Conservation (phyloP, 2,329 filamentous ascomycete genomes). For the Fusarium sp. region DNA sequence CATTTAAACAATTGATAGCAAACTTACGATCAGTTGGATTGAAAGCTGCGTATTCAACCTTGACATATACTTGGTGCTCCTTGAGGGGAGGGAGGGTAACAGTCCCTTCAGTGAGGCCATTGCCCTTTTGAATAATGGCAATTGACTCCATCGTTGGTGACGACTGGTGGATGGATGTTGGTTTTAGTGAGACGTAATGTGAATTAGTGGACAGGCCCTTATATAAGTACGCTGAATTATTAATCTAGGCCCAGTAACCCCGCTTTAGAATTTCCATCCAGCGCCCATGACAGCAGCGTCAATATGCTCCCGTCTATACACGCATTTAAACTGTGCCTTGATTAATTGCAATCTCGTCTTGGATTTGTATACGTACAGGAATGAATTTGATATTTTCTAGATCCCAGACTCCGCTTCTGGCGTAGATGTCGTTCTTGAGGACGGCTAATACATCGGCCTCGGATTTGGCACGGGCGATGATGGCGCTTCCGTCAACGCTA, state of each 20-base stretch:
- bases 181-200: not conserved
- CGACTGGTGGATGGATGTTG: not conserved
- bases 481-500: not conserved
- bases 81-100: not conserved
- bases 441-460: not conserved
- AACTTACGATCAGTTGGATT: constrained; percentile 41
- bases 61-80: constrained; percentile 36
- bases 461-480: not conserved
- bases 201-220: not conserved
- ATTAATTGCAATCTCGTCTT: fast-evolving
- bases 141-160: not conserved
- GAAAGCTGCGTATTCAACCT: constrained; percentile 36
- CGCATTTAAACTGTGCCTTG: not conserved
- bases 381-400: not conserved
- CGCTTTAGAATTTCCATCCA: not conserved
- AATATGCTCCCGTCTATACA: not conserved
- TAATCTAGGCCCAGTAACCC: not conserved
- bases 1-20: fast-evolving
- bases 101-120: not conserved
- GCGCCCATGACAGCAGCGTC: not conserved
- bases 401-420: not conserved
- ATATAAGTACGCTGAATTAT: not conserved
- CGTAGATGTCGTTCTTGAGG: not conserved
- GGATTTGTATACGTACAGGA: not conserved
- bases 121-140: constrained; percentile 14